Percentiles rank a stretch among this genome's conserved stretches.
These are phyloP conservation scores for Penicillium goetzii DNA, from an alignment of 495 filamentous ascomycete species.

Conservation along the genomic window DNA sequence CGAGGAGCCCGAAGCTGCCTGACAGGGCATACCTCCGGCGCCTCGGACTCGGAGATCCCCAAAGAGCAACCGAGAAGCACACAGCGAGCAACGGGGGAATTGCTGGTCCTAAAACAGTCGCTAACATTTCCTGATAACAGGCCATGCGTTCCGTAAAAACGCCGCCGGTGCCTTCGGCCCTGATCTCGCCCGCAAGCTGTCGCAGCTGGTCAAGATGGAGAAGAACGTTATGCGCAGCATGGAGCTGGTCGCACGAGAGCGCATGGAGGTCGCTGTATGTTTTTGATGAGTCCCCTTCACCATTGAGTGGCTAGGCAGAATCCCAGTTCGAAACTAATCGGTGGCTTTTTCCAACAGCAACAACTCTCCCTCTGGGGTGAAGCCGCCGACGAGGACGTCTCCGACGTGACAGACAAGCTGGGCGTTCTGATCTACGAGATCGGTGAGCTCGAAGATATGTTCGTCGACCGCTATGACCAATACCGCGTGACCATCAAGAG, in stretches of 20 bases:
- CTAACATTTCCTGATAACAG: constrained; percentile 52
- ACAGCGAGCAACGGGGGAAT: not conserved
- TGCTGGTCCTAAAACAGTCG: not conserved
- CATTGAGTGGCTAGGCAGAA: not conserved
- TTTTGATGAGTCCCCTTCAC: not conserved
- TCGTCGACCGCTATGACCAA: constrained; percentile 97
- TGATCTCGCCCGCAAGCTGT: constrained; percentile 94
- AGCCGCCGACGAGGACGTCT: constrained; percentile 94
- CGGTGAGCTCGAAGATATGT: constrained; percentile 96
- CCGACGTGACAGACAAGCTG: constrained; percentile 98
- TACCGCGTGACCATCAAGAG: constrained; percentile 99
- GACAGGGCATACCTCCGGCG: constrained; percentile 16
- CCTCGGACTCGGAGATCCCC: not conserved
- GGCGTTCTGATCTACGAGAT: constrained; percentile 98
- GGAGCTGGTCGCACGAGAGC: constrained; percentile 90
- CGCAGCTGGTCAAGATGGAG: constrained; percentile 99
- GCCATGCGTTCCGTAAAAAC: constrained; percentile 91
- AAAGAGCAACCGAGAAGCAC: not conserved
- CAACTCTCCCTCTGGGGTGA: constrained; percentile 99
- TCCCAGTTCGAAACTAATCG: constrained; percentile 16
- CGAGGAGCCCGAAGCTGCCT: constrained; percentile 19
- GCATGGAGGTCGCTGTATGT: constrained; percentile 96
- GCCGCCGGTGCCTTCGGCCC: constrained; percentile 93
- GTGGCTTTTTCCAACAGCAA: constrained; percentile 59
- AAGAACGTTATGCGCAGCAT: constrained; percentile 99